Percentiles rank a stretch among this genome's conserved stretches.
These are phyloP conservation scores for Elongisporangium undulatum DNA, from an alignment of 352 stramenopile species.

Conservation along the genomic window DNA sequence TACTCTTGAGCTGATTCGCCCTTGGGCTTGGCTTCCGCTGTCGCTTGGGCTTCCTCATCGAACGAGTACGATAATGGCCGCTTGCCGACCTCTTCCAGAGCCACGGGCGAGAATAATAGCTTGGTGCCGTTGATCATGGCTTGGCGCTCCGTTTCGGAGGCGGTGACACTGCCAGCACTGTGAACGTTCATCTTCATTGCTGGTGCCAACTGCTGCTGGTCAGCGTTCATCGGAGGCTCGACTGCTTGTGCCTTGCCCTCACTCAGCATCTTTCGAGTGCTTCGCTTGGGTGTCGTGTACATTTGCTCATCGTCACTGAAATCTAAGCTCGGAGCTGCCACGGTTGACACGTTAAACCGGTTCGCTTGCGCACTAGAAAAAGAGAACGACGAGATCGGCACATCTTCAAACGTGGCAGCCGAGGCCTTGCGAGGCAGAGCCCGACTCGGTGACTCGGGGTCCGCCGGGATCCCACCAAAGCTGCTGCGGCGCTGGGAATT, in stretches of 20 bases:
- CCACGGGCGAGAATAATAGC: conserved; percentile 37
- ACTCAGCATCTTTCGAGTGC: neutral
- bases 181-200: neutral
- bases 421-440: neutral
- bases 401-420: conserved; percentile 8
- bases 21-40: neutral
- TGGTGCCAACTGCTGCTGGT: neutral
- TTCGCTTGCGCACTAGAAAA: neutral
- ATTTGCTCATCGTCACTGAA: neutral
- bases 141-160: neutral
- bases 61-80: conserved; percentile 10
- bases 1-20: neutral
- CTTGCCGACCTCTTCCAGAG: conserved; percentile 11
- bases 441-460: neutral
- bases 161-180: neutral
- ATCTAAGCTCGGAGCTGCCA: neutral
- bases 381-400: neutral
- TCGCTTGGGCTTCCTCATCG: conserved; percentile 3
- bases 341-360: neutral
- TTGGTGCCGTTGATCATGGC: conserved; percentile 21
- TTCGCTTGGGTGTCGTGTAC: conserved; percentile 4
- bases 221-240: neutral
- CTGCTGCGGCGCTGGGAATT: conserved; percentile 13
- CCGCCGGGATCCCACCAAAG: conserved; percentile 5
- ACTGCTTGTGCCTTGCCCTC: neutral